phyloP scores from a whole-genome alignment of 176 grass and related monocot genomes.

The Eleusine indica region DNA sequence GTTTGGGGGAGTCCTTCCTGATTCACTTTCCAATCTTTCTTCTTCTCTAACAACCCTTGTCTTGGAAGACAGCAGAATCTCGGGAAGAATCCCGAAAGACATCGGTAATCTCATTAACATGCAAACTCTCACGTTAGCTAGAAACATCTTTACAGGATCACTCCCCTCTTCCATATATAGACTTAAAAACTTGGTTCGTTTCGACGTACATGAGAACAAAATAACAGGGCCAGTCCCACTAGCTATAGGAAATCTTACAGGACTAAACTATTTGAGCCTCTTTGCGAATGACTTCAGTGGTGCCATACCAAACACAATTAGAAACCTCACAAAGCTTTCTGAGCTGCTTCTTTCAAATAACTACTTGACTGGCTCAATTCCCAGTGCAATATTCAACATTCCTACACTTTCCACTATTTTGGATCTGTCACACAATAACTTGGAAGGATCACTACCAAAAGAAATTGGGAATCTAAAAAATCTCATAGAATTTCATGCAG shows the following conservation, averaged over 20 bases:
- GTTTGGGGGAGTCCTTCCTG: conserved; percentile 28
- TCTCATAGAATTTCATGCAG: background rate
- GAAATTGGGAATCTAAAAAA: conserved; percentile 40
- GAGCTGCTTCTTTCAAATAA: conserved; percentile 15
- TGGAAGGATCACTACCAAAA: conserved; percentile 26
- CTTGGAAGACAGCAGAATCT: background rate
- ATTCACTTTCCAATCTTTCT: conserved; percentile 35
- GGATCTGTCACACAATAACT: conserved; percentile 21
- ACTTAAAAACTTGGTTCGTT: background rate
- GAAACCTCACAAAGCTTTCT: conserved; percentile 25
- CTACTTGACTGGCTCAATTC: conserved; percentile 38
- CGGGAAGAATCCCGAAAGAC: conserved; percentile 5
- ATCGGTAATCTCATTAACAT: conserved; percentile 38
- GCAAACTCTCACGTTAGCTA: background rate
- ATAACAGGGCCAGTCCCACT: conserved; percentile 1
- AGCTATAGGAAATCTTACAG: conserved; percentile 36
- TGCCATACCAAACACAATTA: conserved; percentile 33
- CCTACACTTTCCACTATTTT: conserved; percentile 23
- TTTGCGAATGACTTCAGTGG: conserved; percentile 13
- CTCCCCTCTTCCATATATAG: conserved; percentile 44
- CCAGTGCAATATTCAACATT: conserved; percentile 27
- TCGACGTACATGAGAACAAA: background rate
- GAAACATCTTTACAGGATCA: conserved; percentile 34
- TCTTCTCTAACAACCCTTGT: background rate
- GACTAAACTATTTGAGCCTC: conserved; percentile 29